phyloP scores from a whole-genome alignment of 1,139 yeast species.

The Hyphopichia wangnamkhiaoensis region DNA sequence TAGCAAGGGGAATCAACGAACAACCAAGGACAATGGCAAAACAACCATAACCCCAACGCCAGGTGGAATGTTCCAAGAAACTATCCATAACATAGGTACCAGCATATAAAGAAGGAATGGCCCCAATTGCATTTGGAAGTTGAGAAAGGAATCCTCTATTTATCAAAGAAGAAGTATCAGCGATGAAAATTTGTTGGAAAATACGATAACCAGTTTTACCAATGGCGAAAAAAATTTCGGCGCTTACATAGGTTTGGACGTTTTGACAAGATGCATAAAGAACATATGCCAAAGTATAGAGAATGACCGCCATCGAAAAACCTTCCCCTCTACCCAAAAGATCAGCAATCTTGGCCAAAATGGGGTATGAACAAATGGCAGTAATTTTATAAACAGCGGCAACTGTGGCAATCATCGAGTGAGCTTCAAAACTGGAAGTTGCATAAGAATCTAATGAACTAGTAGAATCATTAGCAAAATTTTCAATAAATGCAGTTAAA shows the following conservation, averaged over 20 bases:
- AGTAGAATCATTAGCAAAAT: too few species aligned
- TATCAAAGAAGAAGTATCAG: conserved; percentile 31
- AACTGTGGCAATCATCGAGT: conserved; percentile 34
- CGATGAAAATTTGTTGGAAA: conserved; percentile 23
- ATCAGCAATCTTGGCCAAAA: conserved; percentile 32
- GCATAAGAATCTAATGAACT: too few species aligned
- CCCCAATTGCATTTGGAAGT: conserved; percentile 23
- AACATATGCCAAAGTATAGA: conserved; percentile 28
- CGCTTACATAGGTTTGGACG: conserved; percentile 25
- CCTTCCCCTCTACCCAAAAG: conserved; percentile 27
- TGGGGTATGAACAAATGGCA: conserved; percentile 25
- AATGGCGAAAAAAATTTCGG: conserved; percentile 22
- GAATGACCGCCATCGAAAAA: conserved; percentile 19
- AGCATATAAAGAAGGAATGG: conserved; percentile 30
- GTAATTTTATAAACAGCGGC: conserved; percentile 29
- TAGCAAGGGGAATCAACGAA: too few species aligned
- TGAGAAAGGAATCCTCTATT: conserved; percentile 29
- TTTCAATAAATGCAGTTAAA: too few species aligned
- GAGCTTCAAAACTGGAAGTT: conserved; percentile 31
- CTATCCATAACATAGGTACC: conserved; percentile 26
- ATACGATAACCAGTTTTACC: conserved; percentile 25
- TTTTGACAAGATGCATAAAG: conserved; percentile 24
- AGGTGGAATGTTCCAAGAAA: conserved; percentile 21
- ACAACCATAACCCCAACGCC: conserved; percentile 47
- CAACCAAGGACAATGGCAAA: conserved; percentile 36